phyloP scores from a whole-genome alignment of 2,329 filamentous ascomycete genomes.

The Trichophyton mentagrophytes region DNA sequence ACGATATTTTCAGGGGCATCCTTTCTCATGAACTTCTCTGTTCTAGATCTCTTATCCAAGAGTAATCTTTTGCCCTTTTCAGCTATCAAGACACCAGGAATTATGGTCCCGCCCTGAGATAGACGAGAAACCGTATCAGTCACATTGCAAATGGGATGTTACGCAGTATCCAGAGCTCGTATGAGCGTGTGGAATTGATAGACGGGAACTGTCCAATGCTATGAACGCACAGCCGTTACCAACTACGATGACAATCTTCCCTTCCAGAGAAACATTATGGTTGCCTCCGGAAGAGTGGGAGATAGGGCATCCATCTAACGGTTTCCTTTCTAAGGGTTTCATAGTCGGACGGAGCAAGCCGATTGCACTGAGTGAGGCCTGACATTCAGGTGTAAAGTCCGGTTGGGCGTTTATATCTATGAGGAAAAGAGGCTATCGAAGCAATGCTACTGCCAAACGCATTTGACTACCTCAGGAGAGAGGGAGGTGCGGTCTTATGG shows the following conservation, averaged over 20 bases:
- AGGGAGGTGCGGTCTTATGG: slow-evolving; percentile 42
- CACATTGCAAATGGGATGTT: slow-evolving; percentile 35
- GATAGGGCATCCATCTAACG: slow-evolving; percentile 17
- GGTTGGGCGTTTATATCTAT: slow-evolving; percentile 16
- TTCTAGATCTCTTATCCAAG: slow-evolving; percentile 27
- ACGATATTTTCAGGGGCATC: slow-evolving; percentile 45
- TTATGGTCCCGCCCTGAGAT: slow-evolving; percentile 18
- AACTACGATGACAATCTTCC: slow-evolving; percentile 20
- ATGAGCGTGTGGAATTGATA: slow-evolving; percentile 31
- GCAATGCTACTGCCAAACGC: slow-evolving; percentile 39
- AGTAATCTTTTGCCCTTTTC: slow-evolving; percentile 31
- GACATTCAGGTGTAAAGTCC: slow-evolving; percentile 29
- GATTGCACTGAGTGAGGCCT: slow-evolving; percentile 40
- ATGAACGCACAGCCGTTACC: slow-evolving; percentile 31
- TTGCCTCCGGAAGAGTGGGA: slow-evolving; percentile 21
- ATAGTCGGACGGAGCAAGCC: slow-evolving; percentile 41
- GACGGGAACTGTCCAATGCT: slow-evolving; percentile 43
- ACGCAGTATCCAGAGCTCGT: slow-evolving; percentile 37
- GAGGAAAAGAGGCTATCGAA: slow-evolving; percentile 34
- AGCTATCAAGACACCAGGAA: slow-evolving; percentile 30
- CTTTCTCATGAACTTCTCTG: slow-evolving; percentile 35
- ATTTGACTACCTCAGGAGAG: slow-evolving; percentile 39
- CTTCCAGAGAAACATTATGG: slow-evolving; percentile 15
- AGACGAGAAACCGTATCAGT: slow-evolving; percentile 27
- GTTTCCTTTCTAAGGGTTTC: slow-evolving; percentile 17